A percentile compares a stretch with the other conserved stretches of the same genome.
Evolutionary conservation across 78 protist species (phyloP).

Genomic region (Acrasis kona): DNA sequence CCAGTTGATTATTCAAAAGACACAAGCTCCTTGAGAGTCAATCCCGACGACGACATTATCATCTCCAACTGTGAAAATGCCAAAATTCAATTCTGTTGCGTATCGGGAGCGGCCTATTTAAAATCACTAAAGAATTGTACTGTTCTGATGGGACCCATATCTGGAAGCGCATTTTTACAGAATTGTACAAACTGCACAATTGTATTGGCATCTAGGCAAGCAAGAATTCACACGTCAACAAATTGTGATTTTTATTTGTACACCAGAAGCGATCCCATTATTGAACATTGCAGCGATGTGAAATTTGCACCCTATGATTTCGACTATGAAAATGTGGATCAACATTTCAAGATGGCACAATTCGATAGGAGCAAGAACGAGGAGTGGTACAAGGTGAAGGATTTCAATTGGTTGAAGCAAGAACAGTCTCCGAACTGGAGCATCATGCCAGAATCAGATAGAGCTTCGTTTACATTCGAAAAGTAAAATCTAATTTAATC

Average conservation of each 20-base stretch:
- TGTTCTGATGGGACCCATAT: constrained; percentile 13
- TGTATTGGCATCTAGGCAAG: constrained; percentile 17
- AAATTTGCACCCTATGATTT: constrained; percentile 24
- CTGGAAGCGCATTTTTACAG: constrained; percentile 11
- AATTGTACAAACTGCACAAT: constrained; percentile 9
- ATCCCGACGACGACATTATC: too few relatives aligned
- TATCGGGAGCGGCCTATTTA: too few relatives aligned
- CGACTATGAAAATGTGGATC: background rate
- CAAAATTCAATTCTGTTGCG: too few relatives aligned
- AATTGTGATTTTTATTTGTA: constrained; percentile 4
- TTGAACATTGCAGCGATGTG: constrained; percentile 11
- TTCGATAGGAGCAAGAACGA: background rate
- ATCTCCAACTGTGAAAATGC: too few relatives aligned
- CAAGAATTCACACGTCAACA: constrained; percentile 18
- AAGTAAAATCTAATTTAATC: too few relatives aligned
- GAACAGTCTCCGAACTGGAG: constrained; percentile 32
- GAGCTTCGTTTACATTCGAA: too few relatives aligned
- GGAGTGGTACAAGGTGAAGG: constrained; percentile 27
- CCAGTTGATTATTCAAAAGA: too few relatives aligned
- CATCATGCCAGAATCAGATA: constrained; percentile 1
- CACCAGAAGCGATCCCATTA: constrained; percentile 24
- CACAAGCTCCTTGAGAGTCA: too few relatives aligned
- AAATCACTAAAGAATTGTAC: constrained; percentile 18
- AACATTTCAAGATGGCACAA: background rate
- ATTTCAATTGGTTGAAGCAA: constrained; percentile 28